Evolutionary conservation across 768 basidiomycete genomes (phyloP), one percentile per base, ranked within the genome.

Genomic region (Mycena capillaripes): DNA sequence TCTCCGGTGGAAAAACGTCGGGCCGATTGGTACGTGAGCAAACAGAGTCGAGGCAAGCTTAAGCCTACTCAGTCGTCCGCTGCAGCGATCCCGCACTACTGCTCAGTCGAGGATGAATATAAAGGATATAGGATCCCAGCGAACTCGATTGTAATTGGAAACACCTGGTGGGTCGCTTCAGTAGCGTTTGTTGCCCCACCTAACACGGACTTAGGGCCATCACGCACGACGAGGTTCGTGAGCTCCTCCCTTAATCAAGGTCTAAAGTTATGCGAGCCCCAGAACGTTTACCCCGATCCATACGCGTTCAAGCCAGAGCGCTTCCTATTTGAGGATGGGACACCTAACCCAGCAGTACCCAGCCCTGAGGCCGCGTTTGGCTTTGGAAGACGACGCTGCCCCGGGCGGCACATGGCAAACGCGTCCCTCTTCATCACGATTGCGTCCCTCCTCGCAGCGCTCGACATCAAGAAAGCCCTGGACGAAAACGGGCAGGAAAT

Each of bases 301-400:
- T 16, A 61, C n/a, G 36, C 34, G 3, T 69, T 69, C 67, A 69
- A 61, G 12, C 67, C 67, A 10, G 57, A 59, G 21, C 67, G 67
- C 8, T 68, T 60, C 56, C 23, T 69, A 4, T 59, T 56, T 19
- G 17, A 53, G 8, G 59, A 69, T 46, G 67, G 67, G 1, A 30
- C 19, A 9, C 67, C 25, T 3, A 53, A 69, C 25, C 57, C 67
- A 2, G 46, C n/a, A 4, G 48, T 61, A 14, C n/a, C 21, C 23
- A n/a, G 27, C 25, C 67, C 67, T 0, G 48, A 59, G 9, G 27
- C 32, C 25, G 67, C 58, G 12, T 69, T 61, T 23, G 67, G 67
- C 3, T 69, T 27, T 21, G 67, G 67, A 36, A 58, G 67, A 1
- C 46, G 67, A 19, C 21, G 27, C 34, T 85, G 61, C 19, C 61